A percentile compares a stretch with the other conserved stretches of the same genome.
Conservation (phyloP, 2,329 filamentous ascomycete genomes). For the Drechslera avenae region DNA sequence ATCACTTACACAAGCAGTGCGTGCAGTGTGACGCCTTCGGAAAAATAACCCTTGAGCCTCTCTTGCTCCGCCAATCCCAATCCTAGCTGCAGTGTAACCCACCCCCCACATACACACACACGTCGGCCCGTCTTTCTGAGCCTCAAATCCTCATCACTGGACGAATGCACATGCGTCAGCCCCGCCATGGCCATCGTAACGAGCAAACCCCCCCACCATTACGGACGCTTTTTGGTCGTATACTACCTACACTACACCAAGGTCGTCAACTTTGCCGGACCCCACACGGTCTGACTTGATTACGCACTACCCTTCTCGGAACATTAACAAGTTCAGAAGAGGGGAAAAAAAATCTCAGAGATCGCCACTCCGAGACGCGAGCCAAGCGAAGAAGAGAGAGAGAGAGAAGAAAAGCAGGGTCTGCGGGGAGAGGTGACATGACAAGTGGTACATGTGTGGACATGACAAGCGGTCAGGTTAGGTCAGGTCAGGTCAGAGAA, state of each 20-base stretch:
- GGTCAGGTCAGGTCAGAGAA: slow-evolving; percentile 3
- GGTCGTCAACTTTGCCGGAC: slow-evolving; percentile 9
- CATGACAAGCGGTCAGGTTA: slow-evolving; percentile 10
- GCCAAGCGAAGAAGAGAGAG: neutral
- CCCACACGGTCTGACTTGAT: neutral
- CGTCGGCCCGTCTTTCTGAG: too few species aligned
- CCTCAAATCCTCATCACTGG: too few species aligned
- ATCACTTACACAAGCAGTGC: too few species aligned
- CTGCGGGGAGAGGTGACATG: neutral
- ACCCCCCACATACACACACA: too few species aligned
- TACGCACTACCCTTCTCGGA: slow-evolving; percentile 6
- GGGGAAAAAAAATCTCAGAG: neutral
- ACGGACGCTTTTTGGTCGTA: too few species aligned
- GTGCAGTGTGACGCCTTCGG: too few species aligned
- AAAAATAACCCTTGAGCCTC: too few species aligned
- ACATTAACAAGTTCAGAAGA: neutral
- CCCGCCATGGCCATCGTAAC: neutral
- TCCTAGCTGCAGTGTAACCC: too few species aligned
- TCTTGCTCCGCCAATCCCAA: too few species aligned
- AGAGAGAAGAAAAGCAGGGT: slow-evolving; percentile 3
- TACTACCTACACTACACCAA: too few species aligned
- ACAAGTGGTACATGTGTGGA: neutral
- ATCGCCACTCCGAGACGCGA: neutral
- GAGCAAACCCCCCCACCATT: neutral
- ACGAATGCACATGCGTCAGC: too few species aligned